Percentiles rank a stretch among this genome's conserved stretches.
Conservation (phyloP, 768 basidiomycete genomes). For the Hericium rajendrae region DNA sequence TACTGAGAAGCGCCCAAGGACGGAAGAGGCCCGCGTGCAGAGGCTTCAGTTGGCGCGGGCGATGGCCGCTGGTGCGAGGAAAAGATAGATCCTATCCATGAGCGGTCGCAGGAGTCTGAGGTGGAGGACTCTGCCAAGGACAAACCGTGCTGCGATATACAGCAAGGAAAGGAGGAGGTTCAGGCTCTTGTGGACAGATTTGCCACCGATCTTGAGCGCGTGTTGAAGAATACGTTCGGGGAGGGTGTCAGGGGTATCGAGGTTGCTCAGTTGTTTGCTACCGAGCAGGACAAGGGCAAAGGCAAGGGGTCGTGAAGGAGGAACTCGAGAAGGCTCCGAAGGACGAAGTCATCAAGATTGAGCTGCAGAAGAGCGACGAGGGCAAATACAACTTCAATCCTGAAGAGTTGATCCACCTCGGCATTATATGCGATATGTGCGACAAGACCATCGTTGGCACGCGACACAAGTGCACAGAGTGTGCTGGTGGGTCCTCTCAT, state of each 20-base stretch:
- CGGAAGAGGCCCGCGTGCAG: too few species aligned
- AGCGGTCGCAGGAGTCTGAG: too few species aligned
- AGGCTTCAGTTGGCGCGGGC: too few species aligned
- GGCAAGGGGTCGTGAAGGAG: not conserved
- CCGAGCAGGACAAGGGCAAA: constrained; percentile 1
- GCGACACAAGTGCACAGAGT: constrained; percentile 76
- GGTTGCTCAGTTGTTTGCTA: not conserved
- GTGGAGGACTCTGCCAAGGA: not conserved
- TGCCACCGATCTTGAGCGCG: constrained; percentile 40
- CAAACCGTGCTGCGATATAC: constrained; percentile 33
- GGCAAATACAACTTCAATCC: too few species aligned
- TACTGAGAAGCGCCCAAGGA: too few species aligned
- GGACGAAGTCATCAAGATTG: not conserved
- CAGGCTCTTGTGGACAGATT: constrained; percentile 38
- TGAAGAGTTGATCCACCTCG: constrained; percentile 31
- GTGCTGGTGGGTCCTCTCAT: constrained; percentile 38
- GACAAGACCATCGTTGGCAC: constrained; percentile 45
- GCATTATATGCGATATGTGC: constrained; percentile 63
- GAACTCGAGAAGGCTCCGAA: not conserved
- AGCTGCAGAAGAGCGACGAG: not conserved
- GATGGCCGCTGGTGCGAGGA: too few species aligned
- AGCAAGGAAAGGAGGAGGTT: constrained; percentile 41
- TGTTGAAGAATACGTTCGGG: constrained; percentile 31
- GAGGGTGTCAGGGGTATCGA: constrained; percentile 8
- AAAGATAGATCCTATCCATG: too few species aligned